Evolutionary conservation across 1,284 basidiomycete genomes (phyloP).

Genomic region (Moesziomyces sp.): DNA sequence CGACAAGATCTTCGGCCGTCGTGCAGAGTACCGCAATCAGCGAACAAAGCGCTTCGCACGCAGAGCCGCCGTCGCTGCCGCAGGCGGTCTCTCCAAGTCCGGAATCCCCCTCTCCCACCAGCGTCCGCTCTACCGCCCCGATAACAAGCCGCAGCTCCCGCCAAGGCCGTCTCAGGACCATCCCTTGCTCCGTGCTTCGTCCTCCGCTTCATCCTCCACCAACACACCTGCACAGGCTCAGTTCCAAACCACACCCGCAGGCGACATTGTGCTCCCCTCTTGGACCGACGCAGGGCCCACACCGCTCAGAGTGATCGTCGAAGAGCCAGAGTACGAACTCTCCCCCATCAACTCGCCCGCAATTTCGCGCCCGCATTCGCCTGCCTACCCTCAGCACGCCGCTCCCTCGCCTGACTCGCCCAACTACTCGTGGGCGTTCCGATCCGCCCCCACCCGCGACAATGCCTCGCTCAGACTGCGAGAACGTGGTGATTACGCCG

Average conservation of each 20-base stretch:
- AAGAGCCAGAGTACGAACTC: constrained; percentile 38
- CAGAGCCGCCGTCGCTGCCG: constrained; percentile 41
- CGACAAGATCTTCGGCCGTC: constrained; percentile 44
- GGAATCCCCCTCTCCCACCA: constrained; percentile 44
- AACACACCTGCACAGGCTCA: constrained; percentile 4
- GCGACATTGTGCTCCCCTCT: constrained; percentile 45
- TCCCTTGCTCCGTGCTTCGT: constrained; percentile 20
- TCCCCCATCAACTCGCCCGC: constrained; percentile 23
- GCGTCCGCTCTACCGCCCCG: constrained; percentile 37
- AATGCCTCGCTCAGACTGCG: constrained; percentile 35
- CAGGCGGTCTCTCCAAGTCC: constrained; percentile 31
- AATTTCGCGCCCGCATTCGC: constrained; percentile 20
- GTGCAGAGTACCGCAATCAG: constrained; percentile 44
- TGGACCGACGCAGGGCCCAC: constrained; percentile 46
- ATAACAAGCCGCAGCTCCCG: constrained; percentile 37
- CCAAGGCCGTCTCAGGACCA: constrained; percentile 32
- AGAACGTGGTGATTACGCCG: constrained; percentile 29
- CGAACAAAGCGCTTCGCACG: constrained; percentile 40
- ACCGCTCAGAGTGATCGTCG: constrained; percentile 46
- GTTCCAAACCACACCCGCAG: constrained; percentile 30
- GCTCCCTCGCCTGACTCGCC: constrained; percentile 8
- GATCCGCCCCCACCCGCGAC: constrained; percentile 16
- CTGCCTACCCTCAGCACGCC: constrained; percentile 4
- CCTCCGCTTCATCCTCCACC: neutral
- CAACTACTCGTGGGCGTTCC: constrained; percentile 21